phyloP scores from a whole-genome alignment of 1,284 basidiomycete genomes.

The Trichosporon sp. region DNA sequence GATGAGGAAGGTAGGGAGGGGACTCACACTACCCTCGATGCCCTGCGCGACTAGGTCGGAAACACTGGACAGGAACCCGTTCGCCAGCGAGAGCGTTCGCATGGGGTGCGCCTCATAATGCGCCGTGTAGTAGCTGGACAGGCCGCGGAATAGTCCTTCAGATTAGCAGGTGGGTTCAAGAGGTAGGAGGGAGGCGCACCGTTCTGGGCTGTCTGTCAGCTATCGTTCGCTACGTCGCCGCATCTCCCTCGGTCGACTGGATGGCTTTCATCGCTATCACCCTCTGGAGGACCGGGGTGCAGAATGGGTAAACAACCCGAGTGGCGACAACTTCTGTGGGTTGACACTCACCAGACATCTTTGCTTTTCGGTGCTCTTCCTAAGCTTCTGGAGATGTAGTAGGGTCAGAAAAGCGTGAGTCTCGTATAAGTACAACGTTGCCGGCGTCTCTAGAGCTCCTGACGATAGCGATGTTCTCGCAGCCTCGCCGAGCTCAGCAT shows the following conservation, averaged over 20 bases:
- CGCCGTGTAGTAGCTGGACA: slow-evolving; percentile 52
- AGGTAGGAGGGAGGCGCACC: not conserved
- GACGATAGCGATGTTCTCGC: not conserved
- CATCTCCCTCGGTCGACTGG: too few relatives aligned
- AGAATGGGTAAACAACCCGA: not conserved
- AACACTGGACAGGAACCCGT: slow-evolving; percentile 48
- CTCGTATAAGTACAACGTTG: not conserved
- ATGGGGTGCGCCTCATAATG: slow-evolving; percentile 63
- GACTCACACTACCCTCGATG: slow-evolving; percentile 38
- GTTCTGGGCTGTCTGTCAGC: not conserved
- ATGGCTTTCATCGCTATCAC: too few relatives aligned
- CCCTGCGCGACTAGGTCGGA: slow-evolving; percentile 31
- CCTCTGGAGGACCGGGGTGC: too few relatives aligned
- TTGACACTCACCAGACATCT: not conserved
- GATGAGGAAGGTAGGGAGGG: too few relatives aligned
- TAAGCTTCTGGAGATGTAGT: not conserved
- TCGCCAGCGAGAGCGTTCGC: slow-evolving; percentile 74
- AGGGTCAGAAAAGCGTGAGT: not conserved
- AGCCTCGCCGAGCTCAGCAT: not conserved
- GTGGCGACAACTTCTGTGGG: not conserved
- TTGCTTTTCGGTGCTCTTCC: too few relatives aligned
- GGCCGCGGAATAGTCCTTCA: slow-evolving; percentile 22
- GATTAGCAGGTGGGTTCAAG: not conserved
- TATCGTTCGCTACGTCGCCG: not conserved
- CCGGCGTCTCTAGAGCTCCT: too few relatives aligned